Conservation (phyloP, 257 asterid species). For the Fraxinus americana region DNA sequence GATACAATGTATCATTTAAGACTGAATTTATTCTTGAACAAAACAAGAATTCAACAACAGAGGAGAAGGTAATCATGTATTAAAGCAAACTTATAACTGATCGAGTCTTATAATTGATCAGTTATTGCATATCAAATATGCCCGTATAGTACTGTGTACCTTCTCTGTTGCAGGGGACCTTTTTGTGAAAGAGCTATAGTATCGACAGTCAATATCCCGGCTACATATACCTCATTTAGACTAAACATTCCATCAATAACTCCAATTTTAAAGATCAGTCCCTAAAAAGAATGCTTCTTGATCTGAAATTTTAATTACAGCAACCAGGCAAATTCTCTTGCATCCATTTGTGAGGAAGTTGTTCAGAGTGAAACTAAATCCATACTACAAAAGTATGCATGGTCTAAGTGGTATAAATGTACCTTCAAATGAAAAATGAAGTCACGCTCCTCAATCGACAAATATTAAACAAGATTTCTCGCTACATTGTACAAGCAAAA, state of each 20-base stretch:
- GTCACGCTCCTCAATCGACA: too few species aligned
- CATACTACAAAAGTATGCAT: too few species aligned
- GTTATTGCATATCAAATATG: not conserved
- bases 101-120: too few species aligned
- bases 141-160: constrained; percentile 33
- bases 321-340: constrained; percentile 78
- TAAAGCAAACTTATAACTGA: too few species aligned
- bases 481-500: too few species aligned
- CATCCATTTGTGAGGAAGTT: constrained; percentile 61
- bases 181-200: constrained; percentile 88
- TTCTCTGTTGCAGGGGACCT: constrained; percentile 77
- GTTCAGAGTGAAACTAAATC: too few species aligned
- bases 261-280: constrained; percentile 60
- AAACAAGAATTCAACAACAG: not conserved
- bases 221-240: constrained; percentile 64
- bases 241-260: constrained; percentile 63
- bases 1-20: constrained; percentile 1
- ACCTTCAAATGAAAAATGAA: too few species aligned
- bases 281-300: constrained; percentile 50
- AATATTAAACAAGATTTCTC: too few species aligned
- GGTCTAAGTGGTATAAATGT: too few species aligned
- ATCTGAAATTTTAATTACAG: constrained; percentile 57
- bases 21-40: not conserved
- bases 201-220: constrained; percentile 88
- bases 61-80: too few species aligned